Percentiles rank a stretch among this genome's conserved stretches.
phyloP scores from a whole-genome alignment of 441 rosid species.

The Euphorbia corollata region DNA sequence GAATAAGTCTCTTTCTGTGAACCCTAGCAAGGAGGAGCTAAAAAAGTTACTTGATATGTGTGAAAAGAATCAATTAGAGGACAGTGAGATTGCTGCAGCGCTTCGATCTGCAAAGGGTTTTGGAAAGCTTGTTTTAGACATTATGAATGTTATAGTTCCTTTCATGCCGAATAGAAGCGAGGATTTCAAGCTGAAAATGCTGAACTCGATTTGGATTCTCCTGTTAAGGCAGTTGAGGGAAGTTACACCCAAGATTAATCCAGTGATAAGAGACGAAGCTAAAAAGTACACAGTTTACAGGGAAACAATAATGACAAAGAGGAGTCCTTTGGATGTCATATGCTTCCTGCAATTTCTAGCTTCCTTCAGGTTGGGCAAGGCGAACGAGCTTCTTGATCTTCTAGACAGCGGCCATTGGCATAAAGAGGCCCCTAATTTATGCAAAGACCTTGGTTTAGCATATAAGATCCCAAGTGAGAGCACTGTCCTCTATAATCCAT shows the following conservation, averaged over 20 bases:
- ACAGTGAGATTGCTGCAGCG: constrained; percentile 17
- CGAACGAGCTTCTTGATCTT: constrained; percentile 19
- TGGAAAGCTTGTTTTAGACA: constrained; percentile 27
- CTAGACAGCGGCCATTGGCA: constrained; percentile 21
- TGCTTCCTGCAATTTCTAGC: constrained; percentile 34
- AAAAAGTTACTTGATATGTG: constrained; percentile 7
- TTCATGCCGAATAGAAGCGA: neutral
- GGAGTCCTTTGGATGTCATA: constrained; percentile 21
- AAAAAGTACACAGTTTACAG: constrained; percentile 24
- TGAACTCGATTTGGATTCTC: constrained; percentile 8
- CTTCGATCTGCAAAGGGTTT: constrained; percentile 19
- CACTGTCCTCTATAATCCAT: neutral
- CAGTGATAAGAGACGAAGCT: constrained; percentile 25
- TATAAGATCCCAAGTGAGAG: constrained; percentile 28
- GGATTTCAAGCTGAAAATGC: neutral
- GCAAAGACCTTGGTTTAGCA: constrained; percentile 24
- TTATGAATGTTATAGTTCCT: constrained; percentile 10
- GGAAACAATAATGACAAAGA: constrained; percentile 21
- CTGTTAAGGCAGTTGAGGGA: constrained; percentile 28
- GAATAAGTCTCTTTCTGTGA: neutral
- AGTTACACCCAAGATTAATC: constrained; percentile 17
- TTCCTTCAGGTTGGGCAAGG: constrained; percentile 24
- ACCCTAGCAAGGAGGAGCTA: constrained; percentile 13
- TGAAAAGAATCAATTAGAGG: constrained; percentile 9
- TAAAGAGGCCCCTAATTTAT: constrained; percentile 23